Base-by-base conservation (phyloP, 306 rosid genomes). In the Cicer yamashitae region DNA sequence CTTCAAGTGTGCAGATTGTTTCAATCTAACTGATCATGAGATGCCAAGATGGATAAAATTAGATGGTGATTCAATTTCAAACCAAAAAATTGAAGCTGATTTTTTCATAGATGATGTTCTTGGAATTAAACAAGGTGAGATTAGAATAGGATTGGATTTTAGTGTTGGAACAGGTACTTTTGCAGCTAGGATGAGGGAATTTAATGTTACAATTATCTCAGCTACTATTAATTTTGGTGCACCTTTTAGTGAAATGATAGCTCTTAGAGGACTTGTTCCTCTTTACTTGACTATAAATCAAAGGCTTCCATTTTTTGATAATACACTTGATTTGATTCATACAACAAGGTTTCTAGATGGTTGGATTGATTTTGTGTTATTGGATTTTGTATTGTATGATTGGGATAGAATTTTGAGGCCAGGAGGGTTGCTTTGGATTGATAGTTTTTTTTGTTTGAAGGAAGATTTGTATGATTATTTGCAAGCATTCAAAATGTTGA, bases 321-420 rank as follows among this genome's bases (percentile, higher is more conserved):
- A 83, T 79, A 89, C 94, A 7, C 82, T 89, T 0, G 92, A 91
- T 84, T 74, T 91, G 91, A 89, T 91, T 83, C 97, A 91, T 87
- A 87, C 90, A 12, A 87, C 91, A 5, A 86, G 91, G 25, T 89
- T 91, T 86, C 86, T 91, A 0, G 97, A 91, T 53, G 97, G 94
- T 11, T 91, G 97, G 94, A 88, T 87, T 62, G 97, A 91, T 70
- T 70, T 83, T 41, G 84, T 91, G 79, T 84, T 91, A 17, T 82
- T 91, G 65, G 97, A 91, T 40, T 91, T 91, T 69, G 74, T 91
- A 8, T 38, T 91, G 85, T 87, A 76, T 76, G 97, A 91, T 60
- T 89, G 94, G 94, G 94, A 89, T 52, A 87, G 92, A 65, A 92
- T 86, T 78, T 25, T 91, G 72, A 89, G 92, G 77, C 97, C 97